Conservation (phyloP, 1,284 basidiomycete genomes). For the Apiotrichum mycotoxinovorans region DNA sequence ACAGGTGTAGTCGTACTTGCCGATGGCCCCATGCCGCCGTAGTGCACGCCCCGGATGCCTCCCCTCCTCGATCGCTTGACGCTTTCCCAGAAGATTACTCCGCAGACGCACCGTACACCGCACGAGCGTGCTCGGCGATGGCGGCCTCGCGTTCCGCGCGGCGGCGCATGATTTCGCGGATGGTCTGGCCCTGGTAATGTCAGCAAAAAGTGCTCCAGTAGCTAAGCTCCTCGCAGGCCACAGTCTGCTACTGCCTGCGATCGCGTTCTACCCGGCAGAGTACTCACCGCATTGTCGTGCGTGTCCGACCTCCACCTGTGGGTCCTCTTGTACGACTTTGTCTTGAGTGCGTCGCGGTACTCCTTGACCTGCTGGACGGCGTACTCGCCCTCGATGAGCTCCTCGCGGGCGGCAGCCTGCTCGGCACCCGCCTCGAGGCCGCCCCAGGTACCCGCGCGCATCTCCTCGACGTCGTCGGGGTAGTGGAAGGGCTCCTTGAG, state of each 20-base stretch:
- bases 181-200: constrained; percentile 38
- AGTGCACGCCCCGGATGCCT: too few species aligned
- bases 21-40: too few species aligned
- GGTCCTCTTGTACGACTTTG: constrained; percentile 44
- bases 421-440: constrained; percentile 37
- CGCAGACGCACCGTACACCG: neutral
- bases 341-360: constrained; percentile 40
- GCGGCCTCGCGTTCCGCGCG: constrained; percentile 58
- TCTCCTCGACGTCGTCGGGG: constrained; percentile 72
- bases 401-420: constrained; percentile 58
- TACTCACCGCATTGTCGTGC: constrained; percentile 41
- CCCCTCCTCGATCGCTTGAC: too few species aligned
- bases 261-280: too few species aligned
- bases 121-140: constrained; percentile 34
- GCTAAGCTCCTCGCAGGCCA: too few species aligned
- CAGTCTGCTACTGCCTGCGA: too few species aligned
- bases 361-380: constrained; percentile 56
- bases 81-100: too few species aligned
- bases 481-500: constrained; percentile 87
- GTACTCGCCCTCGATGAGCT: constrained; percentile 62
- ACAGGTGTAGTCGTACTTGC: too few species aligned
- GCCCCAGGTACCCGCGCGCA: constrained; percentile 50
- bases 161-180: constrained; percentile 44
- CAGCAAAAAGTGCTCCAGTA: constrained; percentile 3
- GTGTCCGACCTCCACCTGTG: constrained; percentile 42